Conservation (phyloP, 2,329 filamentous ascomycete species). For the Venturia oleaginea region DNA sequence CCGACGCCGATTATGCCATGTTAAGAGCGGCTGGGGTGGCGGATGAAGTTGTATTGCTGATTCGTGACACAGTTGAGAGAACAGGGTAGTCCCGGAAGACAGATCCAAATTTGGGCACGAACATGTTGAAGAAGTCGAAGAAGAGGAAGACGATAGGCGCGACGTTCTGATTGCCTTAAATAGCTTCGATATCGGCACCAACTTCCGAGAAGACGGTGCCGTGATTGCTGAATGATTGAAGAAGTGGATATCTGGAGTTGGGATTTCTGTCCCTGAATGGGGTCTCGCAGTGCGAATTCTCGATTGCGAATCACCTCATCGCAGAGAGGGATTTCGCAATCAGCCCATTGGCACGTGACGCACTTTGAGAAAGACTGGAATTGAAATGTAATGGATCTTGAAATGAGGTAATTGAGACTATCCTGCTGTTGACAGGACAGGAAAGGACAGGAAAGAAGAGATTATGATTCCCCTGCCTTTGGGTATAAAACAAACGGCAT, state of each 20-base stretch:
- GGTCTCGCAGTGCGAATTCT: neutral
- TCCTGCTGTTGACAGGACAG: neutral
- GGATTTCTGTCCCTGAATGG: neutral
- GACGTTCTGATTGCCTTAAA: neutral
- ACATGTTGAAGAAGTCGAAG: too few relatives aligned
- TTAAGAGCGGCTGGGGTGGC: too few relatives aligned
- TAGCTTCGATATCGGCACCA: neutral
- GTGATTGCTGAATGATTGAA: neutral
- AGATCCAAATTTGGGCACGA: too few relatives aligned
- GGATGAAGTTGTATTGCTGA: too few relatives aligned
- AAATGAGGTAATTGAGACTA: neutral
- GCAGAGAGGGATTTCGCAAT: neutral
- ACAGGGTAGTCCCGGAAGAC: too few relatives aligned
- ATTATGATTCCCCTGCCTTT: too few relatives aligned
- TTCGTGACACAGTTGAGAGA: too few relatives aligned
- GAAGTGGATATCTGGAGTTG: neutral
- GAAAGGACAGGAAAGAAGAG: neutral
- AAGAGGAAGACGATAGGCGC: too few relatives aligned
- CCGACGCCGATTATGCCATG: too few relatives aligned
- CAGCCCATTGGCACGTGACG: neutral
- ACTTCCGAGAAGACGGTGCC: neutral
- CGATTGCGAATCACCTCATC: neutral
- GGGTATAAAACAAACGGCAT: neutral
- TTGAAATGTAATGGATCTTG: neutral
- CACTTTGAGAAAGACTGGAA: neutral